phyloP scores from a whole-genome alignment of 1,284 basidiomycete genomes.

The Irpex lacteus region DNA sequence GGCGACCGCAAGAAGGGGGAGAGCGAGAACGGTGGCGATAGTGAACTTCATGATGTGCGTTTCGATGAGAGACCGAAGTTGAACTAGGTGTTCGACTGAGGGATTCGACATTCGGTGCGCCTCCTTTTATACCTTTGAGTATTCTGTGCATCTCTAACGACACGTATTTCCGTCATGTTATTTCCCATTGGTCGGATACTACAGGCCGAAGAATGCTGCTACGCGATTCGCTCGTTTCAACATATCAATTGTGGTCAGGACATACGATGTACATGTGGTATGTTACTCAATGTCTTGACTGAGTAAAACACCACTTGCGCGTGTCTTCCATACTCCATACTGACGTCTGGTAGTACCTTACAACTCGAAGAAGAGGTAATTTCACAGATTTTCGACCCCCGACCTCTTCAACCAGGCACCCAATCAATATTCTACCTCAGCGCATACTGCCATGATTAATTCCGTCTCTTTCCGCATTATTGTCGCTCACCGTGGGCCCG shows the following conservation, averaged over 20 bases:
- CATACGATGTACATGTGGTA: neutral
- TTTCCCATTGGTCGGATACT: neutral
- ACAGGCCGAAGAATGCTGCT: neutral
- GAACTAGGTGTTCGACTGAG: slow-evolving; percentile 10
- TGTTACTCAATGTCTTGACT: neutral
- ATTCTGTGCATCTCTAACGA: neutral
- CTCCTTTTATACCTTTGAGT: neutral
- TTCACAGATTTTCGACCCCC: neutral
- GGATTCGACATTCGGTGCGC: neutral
- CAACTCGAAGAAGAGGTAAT: neutral
- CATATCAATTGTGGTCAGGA: neutral
- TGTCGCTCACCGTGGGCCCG: no score
- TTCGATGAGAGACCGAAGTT: neutral
- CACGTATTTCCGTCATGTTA: neutral
- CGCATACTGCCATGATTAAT: neutral
- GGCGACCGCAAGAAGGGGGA: slow-evolving; percentile 11
- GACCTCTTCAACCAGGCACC: neutral
- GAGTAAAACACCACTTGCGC: neutral
- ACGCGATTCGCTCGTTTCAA: neutral
- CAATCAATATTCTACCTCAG: neutral
- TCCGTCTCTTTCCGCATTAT: no score
- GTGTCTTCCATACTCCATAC: neutral
- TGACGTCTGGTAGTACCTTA: neutral
- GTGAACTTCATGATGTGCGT: slow-evolving; percentile 10
- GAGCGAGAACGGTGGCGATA: slow-evolving; percentile 4